A percentile compares a stretch with the other conserved stretches of the same genome.
Evolutionary conservation across 1,284 basidiomycete species (phyloP).

Genomic region (Bondarzewia mesenterica): DNA sequence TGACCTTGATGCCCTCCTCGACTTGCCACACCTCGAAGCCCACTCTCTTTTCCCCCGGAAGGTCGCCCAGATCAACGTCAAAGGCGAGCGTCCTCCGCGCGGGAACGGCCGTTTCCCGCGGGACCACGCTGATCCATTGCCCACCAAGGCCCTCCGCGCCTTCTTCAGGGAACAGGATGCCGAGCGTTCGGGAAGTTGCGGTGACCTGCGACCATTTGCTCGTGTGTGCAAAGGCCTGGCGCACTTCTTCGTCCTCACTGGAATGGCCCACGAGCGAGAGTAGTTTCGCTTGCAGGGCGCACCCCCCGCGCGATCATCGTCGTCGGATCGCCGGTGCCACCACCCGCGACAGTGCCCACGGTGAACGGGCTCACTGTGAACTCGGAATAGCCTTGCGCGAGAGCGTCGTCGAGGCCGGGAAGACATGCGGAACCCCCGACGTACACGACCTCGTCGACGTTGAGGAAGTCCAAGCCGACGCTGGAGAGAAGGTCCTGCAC

Average conservation of each 20-base stretch:
- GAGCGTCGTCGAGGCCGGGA: constrained; percentile 75
- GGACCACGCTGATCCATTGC: constrained; percentile 59
- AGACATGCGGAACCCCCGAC: constrained; percentile 85
- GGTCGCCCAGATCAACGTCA: constrained; percentile 55
- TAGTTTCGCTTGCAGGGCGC: constrained; percentile 79
- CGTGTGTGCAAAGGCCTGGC: constrained; percentile 42
- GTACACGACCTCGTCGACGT: constrained; percentile 88
- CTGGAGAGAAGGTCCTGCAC: constrained; percentile 55
- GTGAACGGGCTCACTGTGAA: constrained; percentile 58
- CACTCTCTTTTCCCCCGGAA: constrained; percentile 38
- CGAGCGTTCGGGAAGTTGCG: constrained; percentile 50
- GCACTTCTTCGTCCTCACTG: constrained; percentile 44
- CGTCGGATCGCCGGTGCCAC: constrained; percentile 75
- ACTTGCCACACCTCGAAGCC: constrained; percentile 88
- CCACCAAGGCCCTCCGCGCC: constrained; percentile 42
- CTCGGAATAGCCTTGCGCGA: constrained; percentile 68
- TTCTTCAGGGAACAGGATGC: constrained; percentile 70
- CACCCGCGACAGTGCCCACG: constrained; percentile 57
- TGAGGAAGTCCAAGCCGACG: constrained; percentile 66
- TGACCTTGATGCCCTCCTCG: constrained; percentile 71
- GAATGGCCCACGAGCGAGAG: constrained; percentile 40
- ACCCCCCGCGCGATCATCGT: constrained; percentile 86
- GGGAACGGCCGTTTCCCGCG: constrained; percentile 75
- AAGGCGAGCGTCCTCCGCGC: constrained; percentile 66
- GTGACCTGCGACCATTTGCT: constrained; percentile 36